These are phyloP conservation scores for Marasmius tenuissimus DNA, from an alignment of 1,284 basidiomycete species.

Conservation along the genomic window DNA sequence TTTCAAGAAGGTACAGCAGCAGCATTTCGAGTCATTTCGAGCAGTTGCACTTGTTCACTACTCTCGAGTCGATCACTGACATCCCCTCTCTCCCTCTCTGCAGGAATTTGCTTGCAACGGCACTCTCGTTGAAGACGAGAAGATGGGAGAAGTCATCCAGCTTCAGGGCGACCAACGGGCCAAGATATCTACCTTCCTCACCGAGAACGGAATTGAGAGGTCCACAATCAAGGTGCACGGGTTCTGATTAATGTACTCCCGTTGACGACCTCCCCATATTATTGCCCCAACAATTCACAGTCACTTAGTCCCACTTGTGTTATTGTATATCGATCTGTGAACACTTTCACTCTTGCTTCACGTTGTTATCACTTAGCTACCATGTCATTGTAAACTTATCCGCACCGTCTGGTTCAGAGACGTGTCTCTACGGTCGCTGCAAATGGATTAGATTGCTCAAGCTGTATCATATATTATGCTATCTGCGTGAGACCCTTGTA, in stretches of 20 bases:
- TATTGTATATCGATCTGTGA: background rate
- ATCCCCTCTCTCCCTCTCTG: background rate
- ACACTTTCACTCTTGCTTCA: background rate
- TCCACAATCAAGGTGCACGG: slow-evolving; percentile 84
- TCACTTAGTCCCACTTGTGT: background rate
- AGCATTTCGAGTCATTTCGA: no score
- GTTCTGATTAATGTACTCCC: slow-evolving; percentile 51
- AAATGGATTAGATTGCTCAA: background rate
- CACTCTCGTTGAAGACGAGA: slow-evolving; percentile 94
- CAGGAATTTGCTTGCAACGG: slow-evolving; percentile 99
- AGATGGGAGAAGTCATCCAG: slow-evolving; percentile 97
- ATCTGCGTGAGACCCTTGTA: background rate
- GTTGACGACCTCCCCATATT: background rate
- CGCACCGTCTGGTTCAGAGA: background rate
- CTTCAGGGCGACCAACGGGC: slow-evolving; percentile 97
- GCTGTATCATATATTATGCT: background rate
- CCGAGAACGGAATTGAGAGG: slow-evolving; percentile 74
- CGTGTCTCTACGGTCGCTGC: background rate
- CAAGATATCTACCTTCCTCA: slow-evolving; percentile 88
- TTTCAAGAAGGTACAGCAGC: slow-evolving; percentile 85
- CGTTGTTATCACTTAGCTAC: no score
- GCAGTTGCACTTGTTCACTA: no score
- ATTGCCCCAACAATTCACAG: background rate
- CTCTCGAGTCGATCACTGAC: background rate
- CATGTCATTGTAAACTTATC: no score